phyloP scores from a whole-genome alignment of 2,329 filamentous ascomycete species.

The Ascochyta pisi region DNA sequence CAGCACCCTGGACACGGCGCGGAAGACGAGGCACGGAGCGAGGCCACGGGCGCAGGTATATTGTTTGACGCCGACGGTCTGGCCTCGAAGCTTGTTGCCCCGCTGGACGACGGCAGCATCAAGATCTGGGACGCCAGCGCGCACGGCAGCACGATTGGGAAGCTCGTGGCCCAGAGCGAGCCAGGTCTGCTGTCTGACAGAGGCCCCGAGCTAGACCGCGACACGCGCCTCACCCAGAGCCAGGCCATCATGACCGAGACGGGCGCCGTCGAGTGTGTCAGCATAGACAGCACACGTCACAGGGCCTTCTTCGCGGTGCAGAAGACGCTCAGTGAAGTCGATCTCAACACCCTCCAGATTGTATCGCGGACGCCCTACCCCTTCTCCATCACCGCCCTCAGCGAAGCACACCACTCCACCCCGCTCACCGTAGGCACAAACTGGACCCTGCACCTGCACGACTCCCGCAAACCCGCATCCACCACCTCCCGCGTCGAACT shows the following conservation, averaged over 20 bases:
- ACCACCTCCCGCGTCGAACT: constrained; percentile 37
- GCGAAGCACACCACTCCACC: constrained; percentile 67
- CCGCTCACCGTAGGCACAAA: constrained; percentile 87
- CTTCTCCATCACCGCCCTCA: constrained; percentile 83
- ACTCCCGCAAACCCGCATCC: constrained; percentile 63
- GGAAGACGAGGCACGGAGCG: constrained; percentile 55
- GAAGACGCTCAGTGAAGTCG: constrained; percentile 79
- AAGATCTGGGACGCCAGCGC: constrained; percentile 75
- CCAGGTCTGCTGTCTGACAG: constrained; percentile 71
- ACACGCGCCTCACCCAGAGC: constrained; percentile 53
- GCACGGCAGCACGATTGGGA: constrained; percentile 66
- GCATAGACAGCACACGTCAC: constrained; percentile 71
- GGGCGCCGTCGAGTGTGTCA: constrained; percentile 79
- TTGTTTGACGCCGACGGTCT: constrained; percentile 65
- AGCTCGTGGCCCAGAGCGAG: constrained; percentile 69
- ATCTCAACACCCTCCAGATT: constrained; percentile 74
- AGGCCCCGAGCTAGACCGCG: constrained; percentile 51
- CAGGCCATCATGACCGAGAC: constrained; percentile 71
- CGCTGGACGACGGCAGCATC: constrained; percentile 86
- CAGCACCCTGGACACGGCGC: constrained; percentile 62
- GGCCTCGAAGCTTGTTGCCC: constrained; percentile 71
- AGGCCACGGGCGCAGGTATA: constrained; percentile 74
- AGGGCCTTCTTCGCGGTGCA: constrained; percentile 83
- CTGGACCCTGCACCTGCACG: constrained; percentile 80
- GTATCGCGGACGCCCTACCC: constrained; percentile 76